phyloP scores from a whole-genome alignment of 2,329 filamentous ascomycete genomes.

The Geoglossum cookeanum region DNA sequence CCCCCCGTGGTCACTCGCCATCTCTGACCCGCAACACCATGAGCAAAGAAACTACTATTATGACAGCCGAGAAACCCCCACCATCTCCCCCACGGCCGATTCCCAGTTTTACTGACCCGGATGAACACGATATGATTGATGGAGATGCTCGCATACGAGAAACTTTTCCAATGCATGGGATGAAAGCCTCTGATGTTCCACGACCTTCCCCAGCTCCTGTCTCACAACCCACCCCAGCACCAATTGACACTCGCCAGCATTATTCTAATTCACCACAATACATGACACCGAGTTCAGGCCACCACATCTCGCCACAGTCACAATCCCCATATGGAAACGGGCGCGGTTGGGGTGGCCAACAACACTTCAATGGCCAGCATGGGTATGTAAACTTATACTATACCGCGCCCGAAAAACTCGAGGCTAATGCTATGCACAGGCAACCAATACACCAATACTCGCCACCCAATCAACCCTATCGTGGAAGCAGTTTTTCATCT shows the following conservation, averaged over 20 bases:
- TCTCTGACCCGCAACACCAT: constrained; percentile 5
- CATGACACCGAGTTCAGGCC: constrained; percentile 31
- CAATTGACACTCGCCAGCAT: constrained; percentile 24
- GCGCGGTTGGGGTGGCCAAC: constrained; percentile 32
- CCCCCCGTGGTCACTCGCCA: constrained; percentile 14
- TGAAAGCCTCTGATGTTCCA: constrained; percentile 16
- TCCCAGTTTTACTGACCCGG: constrained; percentile 16
- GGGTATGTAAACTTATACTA: constrained; percentile 25
- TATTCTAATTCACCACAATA: constrained; percentile 42
- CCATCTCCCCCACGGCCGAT: constrained; percentile 19
- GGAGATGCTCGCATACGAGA: constrained; percentile 17
- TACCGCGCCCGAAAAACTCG: constrained; percentile 8
- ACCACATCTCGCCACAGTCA: constrained; percentile 40
- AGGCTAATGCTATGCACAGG: constrained; percentile 13
- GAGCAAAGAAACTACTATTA: constrained; percentile 8
- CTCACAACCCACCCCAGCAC: constrained; percentile 21
- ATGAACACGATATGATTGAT: constrained; percentile 16
- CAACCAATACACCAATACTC: constrained; percentile 39
- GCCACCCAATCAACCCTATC: constrained; percentile 32
- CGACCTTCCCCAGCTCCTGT: constrained; percentile 10
- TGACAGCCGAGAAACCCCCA: constrained; percentile 14
- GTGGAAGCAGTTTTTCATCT: constrained; percentile 33
- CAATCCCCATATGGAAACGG: constrained; percentile 39
- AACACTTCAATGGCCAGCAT: constrained; percentile 25
- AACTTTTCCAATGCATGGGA: constrained; percentile 17